A percentile compares a stretch with the other conserved stretches of the same genome.
These are phyloP conservation scores for Nakazawaea populi DNA, from an alignment of 805 yeast genomes.

Conservation along the genomic window DNA sequence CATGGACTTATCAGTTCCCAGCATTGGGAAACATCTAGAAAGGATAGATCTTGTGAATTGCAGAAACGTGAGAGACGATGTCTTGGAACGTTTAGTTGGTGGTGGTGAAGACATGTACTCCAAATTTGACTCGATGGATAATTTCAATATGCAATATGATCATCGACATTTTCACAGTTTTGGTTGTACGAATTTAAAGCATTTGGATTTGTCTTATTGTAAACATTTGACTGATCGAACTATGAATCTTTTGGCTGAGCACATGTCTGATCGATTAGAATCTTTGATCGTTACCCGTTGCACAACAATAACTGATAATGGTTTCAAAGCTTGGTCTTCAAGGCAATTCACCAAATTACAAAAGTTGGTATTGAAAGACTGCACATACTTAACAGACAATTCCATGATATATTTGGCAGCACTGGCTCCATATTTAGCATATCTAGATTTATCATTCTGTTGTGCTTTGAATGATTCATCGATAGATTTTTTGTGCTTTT, in stretches of 20 bases:
- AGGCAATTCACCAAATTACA: constrained; percentile 47
- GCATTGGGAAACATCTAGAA: constrained; percentile 52
- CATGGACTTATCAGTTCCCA: constrained; percentile 66
- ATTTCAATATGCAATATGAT: neutral
- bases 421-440: constrained; percentile 51
- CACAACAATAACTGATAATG: constrained; percentile 71
- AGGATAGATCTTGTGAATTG: constrained; percentile 68
- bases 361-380: constrained; percentile 56
- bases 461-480: constrained; percentile 69
- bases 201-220: constrained; percentile 63
- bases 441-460: constrained; percentile 63
- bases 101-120: constrained; percentile 23
- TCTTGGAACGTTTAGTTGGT: constrained; percentile 64
- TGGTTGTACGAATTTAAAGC: constrained; percentile 56
- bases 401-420: constrained; percentile 57
- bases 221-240: constrained; percentile 66
- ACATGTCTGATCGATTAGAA: constrained; percentile 51
- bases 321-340: constrained; percentile 62
- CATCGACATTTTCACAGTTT: constrained; percentile 17
- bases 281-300: constrained; percentile 64
- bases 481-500: constrained; percentile 57
- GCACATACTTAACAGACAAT: constrained; percentile 66
- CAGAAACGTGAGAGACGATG: constrained; percentile 66
- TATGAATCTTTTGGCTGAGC: constrained; percentile 55
- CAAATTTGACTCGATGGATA: constrained; percentile 1